Evolutionary conservation across 805 yeast genomes (phyloP).

Genomic region (Peterozyma toletana): DNA sequence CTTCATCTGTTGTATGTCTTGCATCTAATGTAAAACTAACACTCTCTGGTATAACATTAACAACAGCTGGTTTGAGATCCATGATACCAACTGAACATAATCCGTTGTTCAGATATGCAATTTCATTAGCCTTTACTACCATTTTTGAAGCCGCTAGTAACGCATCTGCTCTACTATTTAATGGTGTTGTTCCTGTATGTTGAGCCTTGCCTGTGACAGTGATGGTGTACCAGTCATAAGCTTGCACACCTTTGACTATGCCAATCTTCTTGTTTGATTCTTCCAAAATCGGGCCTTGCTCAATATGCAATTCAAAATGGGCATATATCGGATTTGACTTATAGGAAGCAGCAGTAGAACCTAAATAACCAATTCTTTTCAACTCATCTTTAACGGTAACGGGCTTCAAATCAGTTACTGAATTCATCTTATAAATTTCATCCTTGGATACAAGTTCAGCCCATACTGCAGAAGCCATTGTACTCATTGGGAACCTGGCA

Average conservation of each 20-base stretch:
- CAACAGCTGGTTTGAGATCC: slow-evolving; percentile 50
- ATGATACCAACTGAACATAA: slow-evolving; percentile 54
- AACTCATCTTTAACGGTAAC: slow-evolving; percentile 49
- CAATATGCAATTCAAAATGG: slow-evolving; percentile 71
- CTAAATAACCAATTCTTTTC: slow-evolving; percentile 56
- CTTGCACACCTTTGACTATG: slow-evolving; percentile 61
- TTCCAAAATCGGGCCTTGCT: slow-evolving; percentile 71
- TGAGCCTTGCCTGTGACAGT: slow-evolving; percentile 57
- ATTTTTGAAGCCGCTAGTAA: slow-evolving; percentile 50
- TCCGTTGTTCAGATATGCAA: slow-evolving; percentile 45
- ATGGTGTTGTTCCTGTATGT: slow-evolving; percentile 72
- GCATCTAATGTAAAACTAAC: slow-evolving; percentile 56
- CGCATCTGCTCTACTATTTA: slow-evolving; percentile 54
- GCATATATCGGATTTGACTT: slow-evolving; percentile 50
- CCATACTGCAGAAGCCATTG: slow-evolving; percentile 66
- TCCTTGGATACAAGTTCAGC: slow-evolving; percentile 42
- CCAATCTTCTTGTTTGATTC: slow-evolving; percentile 50
- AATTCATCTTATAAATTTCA: slow-evolving; percentile 41
- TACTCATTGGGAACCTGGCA: slow-evolving; percentile 64
- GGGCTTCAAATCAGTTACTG: slow-evolving; percentile 43
- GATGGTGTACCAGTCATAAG: slow-evolving; percentile 54
- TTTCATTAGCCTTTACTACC: slow-evolving; percentile 47
- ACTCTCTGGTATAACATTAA: slow-evolving; percentile 60
- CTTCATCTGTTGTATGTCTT: slow-evolving; percentile 45
- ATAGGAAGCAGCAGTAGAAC: slow-evolving; percentile 40